Base-by-base conservation (phyloP, 2,329 filamentous ascomycete genomes). In the Trichothecium sympodiale region DNA sequence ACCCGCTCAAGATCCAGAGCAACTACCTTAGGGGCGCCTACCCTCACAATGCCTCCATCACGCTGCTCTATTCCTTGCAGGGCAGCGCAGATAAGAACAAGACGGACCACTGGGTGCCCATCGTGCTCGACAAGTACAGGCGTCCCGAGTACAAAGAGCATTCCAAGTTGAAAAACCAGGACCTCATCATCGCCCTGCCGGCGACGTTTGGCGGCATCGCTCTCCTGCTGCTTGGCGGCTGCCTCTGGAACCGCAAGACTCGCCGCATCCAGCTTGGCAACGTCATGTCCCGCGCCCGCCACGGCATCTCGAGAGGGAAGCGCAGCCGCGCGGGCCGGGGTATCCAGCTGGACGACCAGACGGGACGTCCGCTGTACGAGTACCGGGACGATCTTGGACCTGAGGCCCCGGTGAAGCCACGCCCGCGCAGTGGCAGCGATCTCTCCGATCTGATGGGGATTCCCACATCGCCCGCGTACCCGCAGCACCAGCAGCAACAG, bases 181-280 rank as follows among this genome's bases (percentile, higher is more conserved):
- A 62, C 18, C 55, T 77, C 31, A 60, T 62, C 48, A 70, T 77
- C 43, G 71, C 64, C 12, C 57, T 77, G 5, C 71, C 72, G 14
- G 53, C 59, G 36, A 55, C 69, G 15, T 52, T 71, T n/a, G 65
- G 62, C 34, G 57, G 65, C 46, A 53, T 71, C 36, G 33, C 58
- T 29, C 40, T 74, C 33, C 56, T 69, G 42, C 40, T 74, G 45
- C 30, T 77, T 56, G 61, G 78, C 54, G 50, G 76, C 54, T 62
- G 68, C 57, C 36, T 79, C 61, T 74, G 64, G 62, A 71, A 74
- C 53, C 59, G 62, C 37, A 61, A 65, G 46, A 53, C 59, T n/a
- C 63, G 71, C 38, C 51, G 51, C 40, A 70, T 76, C 40, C 54
- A 56, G 4, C 47, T 76, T 32, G 69, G 66, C 36, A 69, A 65